These are phyloP conservation scores for Chalciporus sp. DNA, from an alignment of 1,284 basidiomycete species.

Conservation along the genomic window DNA sequence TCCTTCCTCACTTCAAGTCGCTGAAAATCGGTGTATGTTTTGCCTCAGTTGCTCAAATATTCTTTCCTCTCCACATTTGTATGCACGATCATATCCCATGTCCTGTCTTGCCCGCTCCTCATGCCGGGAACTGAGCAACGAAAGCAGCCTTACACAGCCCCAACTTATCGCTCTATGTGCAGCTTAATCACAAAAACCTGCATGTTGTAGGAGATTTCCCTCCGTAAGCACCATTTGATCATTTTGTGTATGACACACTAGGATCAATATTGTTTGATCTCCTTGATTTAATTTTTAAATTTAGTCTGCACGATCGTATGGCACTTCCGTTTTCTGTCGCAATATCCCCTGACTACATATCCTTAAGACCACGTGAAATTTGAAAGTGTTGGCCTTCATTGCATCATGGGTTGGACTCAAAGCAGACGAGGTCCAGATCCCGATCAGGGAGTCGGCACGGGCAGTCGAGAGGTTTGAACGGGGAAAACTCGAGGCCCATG, in stretches of 20 bases:
- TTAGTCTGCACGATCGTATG: conserved; percentile 60
- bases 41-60: neutral
- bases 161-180: conserved; percentile 48
- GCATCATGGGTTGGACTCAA: conserved; percentile 54
- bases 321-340: neutral
- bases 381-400: too few species aligned
- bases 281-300: neutral
- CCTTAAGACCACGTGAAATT: conserved; percentile 45
- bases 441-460: conserved; percentile 34
- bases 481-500: conserved; percentile 28
- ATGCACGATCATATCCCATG: conserved; percentile 55
- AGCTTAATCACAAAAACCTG: conserved; percentile 53
- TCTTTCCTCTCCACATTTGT: conserved; percentile 47
- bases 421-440: conserved; percentile 46
- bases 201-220: conserved; percentile 62
- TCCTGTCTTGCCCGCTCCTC: conserved; percentile 55
- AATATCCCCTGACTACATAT: conserved; percentile 1
- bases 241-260: neutral
- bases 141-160: conserved; percentile 67
- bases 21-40: conserved; percentile 49
- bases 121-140: conserved; percentile 58
- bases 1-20: conserved; percentile 58
- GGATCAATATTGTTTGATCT: neutral
- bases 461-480: conserved; percentile 35
- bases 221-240: conserved; percentile 46